Conservation (phyloP, 306 rosid species). For the Comarum palustre region DNA sequence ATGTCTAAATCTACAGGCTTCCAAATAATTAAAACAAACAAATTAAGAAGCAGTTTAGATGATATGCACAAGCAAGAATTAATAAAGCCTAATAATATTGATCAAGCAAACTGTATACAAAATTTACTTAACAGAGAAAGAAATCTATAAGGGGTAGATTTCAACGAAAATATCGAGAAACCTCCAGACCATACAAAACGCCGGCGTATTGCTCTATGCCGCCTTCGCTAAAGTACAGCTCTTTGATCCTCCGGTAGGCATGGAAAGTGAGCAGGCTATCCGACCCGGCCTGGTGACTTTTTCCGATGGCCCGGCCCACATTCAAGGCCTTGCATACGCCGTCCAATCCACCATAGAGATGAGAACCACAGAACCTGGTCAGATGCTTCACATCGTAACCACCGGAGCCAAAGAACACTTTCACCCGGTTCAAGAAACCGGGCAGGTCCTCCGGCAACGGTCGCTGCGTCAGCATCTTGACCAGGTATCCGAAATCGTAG, state of each 20-base stretch:
- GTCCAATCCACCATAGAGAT: slow-evolving; percentile 58
- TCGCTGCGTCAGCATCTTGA: slow-evolving; percentile 49
- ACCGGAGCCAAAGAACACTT: slow-evolving; percentile 47
- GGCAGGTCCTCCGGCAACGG: slow-evolving; percentile 39
- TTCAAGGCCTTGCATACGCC: slow-evolving; percentile 36
- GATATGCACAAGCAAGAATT: slow-evolving; percentile 9
- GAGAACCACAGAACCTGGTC: slow-evolving; percentile 39
- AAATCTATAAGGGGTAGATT: slow-evolving; percentile 24
- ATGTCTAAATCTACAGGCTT: background rate
- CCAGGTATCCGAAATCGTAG: slow-evolving; percentile 67
- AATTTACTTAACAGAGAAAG: slow-evolving; percentile 11
- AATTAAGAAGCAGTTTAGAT: background rate
- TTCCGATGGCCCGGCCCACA: slow-evolving; percentile 43
- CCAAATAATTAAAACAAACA: background rate
- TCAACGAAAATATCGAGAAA: slow-evolving; percentile 13
- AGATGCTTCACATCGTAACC: slow-evolving; percentile 68
- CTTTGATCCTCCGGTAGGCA: slow-evolving; percentile 40
- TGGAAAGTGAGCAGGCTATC: slow-evolving; percentile 66
- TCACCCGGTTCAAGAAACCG: slow-evolving; percentile 36
- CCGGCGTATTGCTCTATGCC: slow-evolving; percentile 44
- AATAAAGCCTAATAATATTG: slow-evolving; percentile 23
- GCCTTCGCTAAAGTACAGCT: slow-evolving; percentile 27
- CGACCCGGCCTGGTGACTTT: slow-evolving; percentile 70
- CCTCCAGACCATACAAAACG: slow-evolving; percentile 57
- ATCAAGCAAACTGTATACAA: slow-evolving; percentile 27